Base-by-base conservation (phyloP, 306 rosid genomes). In the Adenanthera pavonina region DNA sequence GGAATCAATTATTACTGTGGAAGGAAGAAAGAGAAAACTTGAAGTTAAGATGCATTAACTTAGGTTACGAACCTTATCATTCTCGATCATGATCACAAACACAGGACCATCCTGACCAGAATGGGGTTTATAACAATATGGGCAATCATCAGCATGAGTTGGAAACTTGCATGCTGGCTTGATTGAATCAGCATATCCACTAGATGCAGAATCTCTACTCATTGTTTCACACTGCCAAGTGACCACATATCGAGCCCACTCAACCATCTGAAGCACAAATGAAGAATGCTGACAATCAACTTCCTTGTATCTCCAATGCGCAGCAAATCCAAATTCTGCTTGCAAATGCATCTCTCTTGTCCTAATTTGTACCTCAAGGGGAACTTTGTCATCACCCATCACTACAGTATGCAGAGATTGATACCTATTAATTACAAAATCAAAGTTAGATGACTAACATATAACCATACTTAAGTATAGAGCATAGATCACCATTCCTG, bases 221-320 rank as follows among this genome's bases (percentile, higher is more conserved):
- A 91, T 91, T 72, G 97, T 84, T 87, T 93, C 98, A 3, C 98
- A 95, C 81, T 95, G 99, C 99, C 99, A 95, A 36, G 96, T 92
- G 76, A 95, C 90, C 75, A 95, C 94, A 95, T 97, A 95, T 71
- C 99, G 92, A 65, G 96, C 99, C 99, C 99, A 95, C 86, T 95
- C 99, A 8, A 95, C 94, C 99, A 93, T 93, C 90, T 93, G 99
- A 76, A 95, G 97, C 84, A 93, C 98, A 85, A 92, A 92, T 8
- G 97, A 89, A 48, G 98, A 85, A 79, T 85, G 97, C 84, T 89
- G 92, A 79, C 96, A 82, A 49, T 95, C 96, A 77, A 94, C 96
- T 90, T 95, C 99, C 88, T 95, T 95, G 80, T 95, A 95, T 67
- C 99, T 90, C 99, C 99, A 95, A 85, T 95, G 99, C 14, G 99